Evolutionary conservation across 768 basidiomycete genomes (phyloP).

Genomic region (Phanerochaete carnosa): DNA sequence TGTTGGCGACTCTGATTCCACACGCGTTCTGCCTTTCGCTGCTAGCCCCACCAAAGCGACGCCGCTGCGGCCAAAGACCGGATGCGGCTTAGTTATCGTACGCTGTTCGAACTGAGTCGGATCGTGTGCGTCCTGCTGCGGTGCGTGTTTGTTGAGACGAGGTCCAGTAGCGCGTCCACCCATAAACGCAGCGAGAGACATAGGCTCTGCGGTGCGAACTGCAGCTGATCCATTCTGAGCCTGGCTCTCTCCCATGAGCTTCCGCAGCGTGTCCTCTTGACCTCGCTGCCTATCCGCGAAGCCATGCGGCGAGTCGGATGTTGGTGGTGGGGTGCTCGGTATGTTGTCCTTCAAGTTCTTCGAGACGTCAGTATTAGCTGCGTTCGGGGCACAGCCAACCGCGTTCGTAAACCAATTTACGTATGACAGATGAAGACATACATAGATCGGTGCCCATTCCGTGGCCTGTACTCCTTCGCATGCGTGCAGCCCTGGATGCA

Average conservation of each 20-base stretch:
- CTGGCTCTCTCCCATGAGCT: slow-evolving; percentile 35
- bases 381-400: background rate
- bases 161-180: slow-evolving; percentile 77
- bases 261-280: slow-evolving; percentile 45
- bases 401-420: background rate
- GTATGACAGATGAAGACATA: slow-evolving; percentile 30
- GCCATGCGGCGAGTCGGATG: slow-evolving; percentile 21
- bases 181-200: slow-evolving; percentile 80
- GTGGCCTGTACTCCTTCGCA: slow-evolving; percentile 39
- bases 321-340: slow-evolving; percentile 13
- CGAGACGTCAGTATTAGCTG: slow-evolving; percentile 23
- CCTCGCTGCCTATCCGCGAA: slow-evolving; percentile 35
- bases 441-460: slow-evolving; percentile 41
- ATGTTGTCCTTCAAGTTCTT: slow-evolving; percentile 20
- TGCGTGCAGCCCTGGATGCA: slow-evolving; percentile 43
- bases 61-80: slow-evolving; percentile 71
- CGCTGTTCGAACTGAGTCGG: slow-evolving; percentile 68
- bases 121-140: slow-evolving; percentile 65
- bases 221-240: background rate
- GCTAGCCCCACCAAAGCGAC: slow-evolving; percentile 76
- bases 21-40: slow-evolving; percentile 14
- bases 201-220: slow-evolving; percentile 27
- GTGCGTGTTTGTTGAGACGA: slow-evolving; percentile 65
- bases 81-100: slow-evolving; percentile 51
- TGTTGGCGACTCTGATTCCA: slow-evolving; percentile 6